A percentile compares a stretch with the other conserved stretches of the same genome.
Evolutionary conservation across 129 eudicot genomes (phyloP).

Genomic region (Glebionis coronaria): DNA sequence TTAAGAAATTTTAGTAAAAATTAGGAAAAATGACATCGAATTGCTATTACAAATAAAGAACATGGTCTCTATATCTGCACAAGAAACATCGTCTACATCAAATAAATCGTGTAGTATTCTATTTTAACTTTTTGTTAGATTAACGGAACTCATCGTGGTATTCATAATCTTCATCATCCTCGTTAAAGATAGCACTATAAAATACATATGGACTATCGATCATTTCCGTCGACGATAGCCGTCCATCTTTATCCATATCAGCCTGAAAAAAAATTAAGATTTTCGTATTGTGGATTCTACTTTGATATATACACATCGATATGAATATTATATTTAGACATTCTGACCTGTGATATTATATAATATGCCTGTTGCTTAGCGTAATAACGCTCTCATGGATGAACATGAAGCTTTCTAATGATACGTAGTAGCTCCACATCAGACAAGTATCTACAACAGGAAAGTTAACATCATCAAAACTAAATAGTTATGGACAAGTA

Average conservation of each 20-base stretch:
- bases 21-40: slow-evolving; percentile 21
- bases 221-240: slow-evolving; percentile 68
- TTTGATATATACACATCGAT: background rate
- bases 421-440: slow-evolving; percentile 78
- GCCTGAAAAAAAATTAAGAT: slow-evolving; percentile 45
- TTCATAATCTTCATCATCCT: slow-evolving; percentile 76
- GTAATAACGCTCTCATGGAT: slow-evolving; percentile 93
- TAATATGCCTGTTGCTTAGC: slow-evolving; percentile 99
- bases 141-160: slow-evolving; percentile 86
- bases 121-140: slow-evolving; percentile 13
- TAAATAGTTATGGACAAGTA: background rate
- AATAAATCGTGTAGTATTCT: slow-evolving; percentile 12
- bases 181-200: slow-evolving; percentile 75
- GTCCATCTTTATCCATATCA: slow-evolving; percentile 83
- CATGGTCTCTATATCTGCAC: slow-evolving; percentile 10
- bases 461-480: slow-evolving; percentile 5
- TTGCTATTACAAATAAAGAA: slow-evolving; percentile 26
- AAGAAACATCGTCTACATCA: slow-evolving; percentile 21
- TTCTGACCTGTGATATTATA: slow-evolving; percentile 76
- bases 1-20: slow-evolving; percentile 26
- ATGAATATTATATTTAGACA: background rate
- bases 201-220: slow-evolving; percentile 84
- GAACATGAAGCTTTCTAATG: slow-evolving; percentile 87
- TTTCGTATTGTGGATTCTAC: no score
- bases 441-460: slow-evolving; percentile 62